phyloP scores from a whole-genome alignment of 2,329 filamentous ascomycete genomes.

The Sporothrix inflata region DNA sequence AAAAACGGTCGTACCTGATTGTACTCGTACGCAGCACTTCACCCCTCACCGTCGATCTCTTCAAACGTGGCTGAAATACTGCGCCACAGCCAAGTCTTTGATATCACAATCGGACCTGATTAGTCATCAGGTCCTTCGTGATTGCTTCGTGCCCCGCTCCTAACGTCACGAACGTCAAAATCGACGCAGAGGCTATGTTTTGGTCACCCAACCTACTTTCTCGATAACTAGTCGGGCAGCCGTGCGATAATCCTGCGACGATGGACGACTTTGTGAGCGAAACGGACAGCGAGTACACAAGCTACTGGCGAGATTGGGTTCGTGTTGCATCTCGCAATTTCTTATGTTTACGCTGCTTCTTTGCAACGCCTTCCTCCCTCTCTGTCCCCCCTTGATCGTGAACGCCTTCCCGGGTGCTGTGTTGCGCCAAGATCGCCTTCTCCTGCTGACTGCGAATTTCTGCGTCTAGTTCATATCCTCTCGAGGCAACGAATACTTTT shows the following conservation, averaged over 20 bases:
- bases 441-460: neutral
- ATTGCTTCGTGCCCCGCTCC: neutral
- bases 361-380: neutral
- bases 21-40: neutral
- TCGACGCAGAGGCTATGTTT: neutral
- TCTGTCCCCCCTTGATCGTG: neutral
- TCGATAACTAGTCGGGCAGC: neutral
- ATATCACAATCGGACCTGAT: neutral
- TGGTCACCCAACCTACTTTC: neutral
- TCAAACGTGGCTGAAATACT: neutral
- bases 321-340: conserved; percentile 46
- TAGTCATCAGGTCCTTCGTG: neutral
- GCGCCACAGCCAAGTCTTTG: neutral
- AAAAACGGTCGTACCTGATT: too few species aligned
- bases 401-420: neutral
- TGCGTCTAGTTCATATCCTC: conserved; percentile 88
- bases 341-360: neutral
- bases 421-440: conserved; percentile 17
- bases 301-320: conserved; percentile 99
- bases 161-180: neutral
- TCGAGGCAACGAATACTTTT: conserved; percentile 98
- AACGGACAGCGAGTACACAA: conserved; percentile 98
- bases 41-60: neutral
- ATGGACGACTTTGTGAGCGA: conserved; percentile 99
- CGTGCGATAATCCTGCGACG: conserved; percentile 35